Base-by-base conservation (phyloP, 768 basidiomycete genomes). In the Candolleomyces efflorescens region DNA sequence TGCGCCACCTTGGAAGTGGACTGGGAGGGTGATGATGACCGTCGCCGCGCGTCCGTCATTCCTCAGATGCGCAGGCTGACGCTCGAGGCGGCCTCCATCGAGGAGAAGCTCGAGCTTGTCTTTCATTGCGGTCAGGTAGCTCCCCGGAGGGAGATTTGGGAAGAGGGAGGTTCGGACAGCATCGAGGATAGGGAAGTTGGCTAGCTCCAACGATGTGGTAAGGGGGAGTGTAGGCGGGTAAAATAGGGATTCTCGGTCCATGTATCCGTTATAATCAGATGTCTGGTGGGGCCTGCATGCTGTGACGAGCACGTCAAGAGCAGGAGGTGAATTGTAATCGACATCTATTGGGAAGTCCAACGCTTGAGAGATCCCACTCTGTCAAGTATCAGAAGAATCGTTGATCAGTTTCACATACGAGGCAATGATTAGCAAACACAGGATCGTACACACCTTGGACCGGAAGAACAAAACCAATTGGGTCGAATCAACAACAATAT, bases 341-440 rank as follows among this genome's bases (percentile, higher is more conserved):
- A 89, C 79, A 63, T 92, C 87, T 59, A 92, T 82, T 4, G 90
- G 90, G 66, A 92, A 92, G 67, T 91, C 88, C 20, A 92, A 78
- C 9, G 89, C 86, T 66, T 92, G 88, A 0, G 87, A 85, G 59
- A 89, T 87, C 32, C 87, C 89, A 59, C 84, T 85, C 90, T 92
- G 49, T 24, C 5, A 6, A 18, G 23, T 47, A 26, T 18, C 10
- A 48, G 11, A 48, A 9, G n/a, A 38, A 27, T 52, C 27, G 54
- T 27, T 26, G 12, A 56, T 24, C 48, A 38, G 54, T 67, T 27
- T 12, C 13, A 12, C 54, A 32, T 20, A 39, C 26, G 10, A 24
- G n/a, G 20, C 2, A 12, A 26, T 9, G 38, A 45, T 39, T 38
- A 49, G 26, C 39, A 7, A 45, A 44, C 32, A 12, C n/a, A n/a